phyloP scores from a whole-genome alignment of 2,329 filamentous ascomycete genomes.

The Talaromyces sp. region DNA sequence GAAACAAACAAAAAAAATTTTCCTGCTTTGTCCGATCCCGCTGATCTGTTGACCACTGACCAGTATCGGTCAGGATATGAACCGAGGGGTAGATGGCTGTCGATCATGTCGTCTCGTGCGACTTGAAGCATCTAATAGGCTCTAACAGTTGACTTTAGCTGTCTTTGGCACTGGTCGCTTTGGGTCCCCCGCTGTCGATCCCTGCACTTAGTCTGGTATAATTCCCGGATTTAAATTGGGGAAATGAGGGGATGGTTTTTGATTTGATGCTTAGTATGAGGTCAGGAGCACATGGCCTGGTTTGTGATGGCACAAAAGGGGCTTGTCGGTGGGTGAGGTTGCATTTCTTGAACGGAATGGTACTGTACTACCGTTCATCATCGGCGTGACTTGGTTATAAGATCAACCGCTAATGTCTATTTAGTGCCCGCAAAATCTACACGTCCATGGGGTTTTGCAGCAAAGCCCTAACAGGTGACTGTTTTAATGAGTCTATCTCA shows the following conservation, averaged over 20 bases:
- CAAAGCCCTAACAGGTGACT: neutral
- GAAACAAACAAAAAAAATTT: neutral
- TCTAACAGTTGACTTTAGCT: neutral
- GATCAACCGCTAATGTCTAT: neutral
- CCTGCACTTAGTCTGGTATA: conserved; percentile 1
- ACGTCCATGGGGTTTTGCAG: neutral
- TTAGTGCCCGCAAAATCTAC: neutral
- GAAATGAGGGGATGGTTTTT: neutral
- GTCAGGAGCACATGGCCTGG: neutral
- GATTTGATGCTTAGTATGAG: neutral
- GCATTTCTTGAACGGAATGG: neutral
- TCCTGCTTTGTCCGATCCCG: neutral
- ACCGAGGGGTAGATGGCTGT: neutral
- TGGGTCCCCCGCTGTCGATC: conserved; percentile 1
- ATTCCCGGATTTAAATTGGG: neutral
- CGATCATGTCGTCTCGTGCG: neutral
- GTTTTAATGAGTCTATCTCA: neutral
- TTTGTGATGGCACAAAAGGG: neutral
- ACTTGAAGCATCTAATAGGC: neutral
- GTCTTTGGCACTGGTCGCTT: neutral
- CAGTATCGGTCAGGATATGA: neutral
- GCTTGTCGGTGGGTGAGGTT: neutral
- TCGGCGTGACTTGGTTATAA: neutral
- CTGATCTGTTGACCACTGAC: neutral
- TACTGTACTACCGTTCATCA: neutral